Percentiles rank a stretch among this genome's conserved stretches.
phyloP scores from a whole-genome alignment of 306 rosid genomes.

The Cucumis melo region DNA sequence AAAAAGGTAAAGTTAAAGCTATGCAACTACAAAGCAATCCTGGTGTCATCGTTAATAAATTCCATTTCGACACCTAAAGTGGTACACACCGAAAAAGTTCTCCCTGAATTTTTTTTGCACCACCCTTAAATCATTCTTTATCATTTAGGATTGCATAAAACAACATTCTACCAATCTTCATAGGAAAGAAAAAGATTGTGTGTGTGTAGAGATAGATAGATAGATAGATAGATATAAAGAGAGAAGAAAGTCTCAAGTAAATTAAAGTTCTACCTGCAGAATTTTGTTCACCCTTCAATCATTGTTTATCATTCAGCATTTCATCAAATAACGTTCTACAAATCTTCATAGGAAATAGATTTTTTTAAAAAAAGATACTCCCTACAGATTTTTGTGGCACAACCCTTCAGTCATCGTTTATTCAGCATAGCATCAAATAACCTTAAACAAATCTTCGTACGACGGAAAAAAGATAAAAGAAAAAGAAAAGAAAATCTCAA shows the following conservation, averaged over 20 bases:
- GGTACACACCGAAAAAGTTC: background rate
- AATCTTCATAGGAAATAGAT: background rate
- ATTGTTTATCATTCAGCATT: background rate
- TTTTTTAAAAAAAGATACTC: too few relatives aligned
- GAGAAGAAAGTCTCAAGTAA: constrained; percentile 12
- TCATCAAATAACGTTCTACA: background rate
- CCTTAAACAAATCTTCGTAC: background rate
- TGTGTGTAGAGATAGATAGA: too few relatives aligned
- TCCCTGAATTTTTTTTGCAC: background rate
- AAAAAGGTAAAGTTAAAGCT: background rate
- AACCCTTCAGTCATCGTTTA: background rate
- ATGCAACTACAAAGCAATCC: background rate
- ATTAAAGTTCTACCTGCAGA: background rate
- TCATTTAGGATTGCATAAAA: background rate
- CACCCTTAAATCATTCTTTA: background rate
- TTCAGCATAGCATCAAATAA: background rate
- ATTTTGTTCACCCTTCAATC: background rate
- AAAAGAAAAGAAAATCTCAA: constrained; percentile 14
- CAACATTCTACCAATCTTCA: background rate
- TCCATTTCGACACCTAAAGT: background rate
- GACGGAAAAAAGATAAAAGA: background rate
- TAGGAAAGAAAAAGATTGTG: background rate
- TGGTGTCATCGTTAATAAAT: background rate
- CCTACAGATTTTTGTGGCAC: background rate
- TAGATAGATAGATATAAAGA: too few relatives aligned